These are phyloP conservation scores for Incumbomyces lentus DNA, from an alignment of 2,329 filamentous ascomycete genomes.

Conservation along the genomic window DNA sequence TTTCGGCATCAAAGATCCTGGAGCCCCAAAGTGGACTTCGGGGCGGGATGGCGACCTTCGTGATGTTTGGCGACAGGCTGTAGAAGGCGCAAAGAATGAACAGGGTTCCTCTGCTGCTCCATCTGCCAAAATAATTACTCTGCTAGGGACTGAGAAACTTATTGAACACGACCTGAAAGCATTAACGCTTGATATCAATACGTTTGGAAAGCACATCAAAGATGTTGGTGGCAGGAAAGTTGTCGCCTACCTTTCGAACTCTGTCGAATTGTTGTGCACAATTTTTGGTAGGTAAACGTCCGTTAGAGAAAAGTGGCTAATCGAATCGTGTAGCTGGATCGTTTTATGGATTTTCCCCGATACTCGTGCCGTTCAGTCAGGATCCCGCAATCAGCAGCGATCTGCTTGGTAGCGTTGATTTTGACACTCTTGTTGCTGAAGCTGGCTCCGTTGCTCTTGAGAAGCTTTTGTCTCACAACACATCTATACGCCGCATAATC, in stretches of 20 bases:
- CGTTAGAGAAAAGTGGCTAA: background rate
- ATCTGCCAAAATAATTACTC: constrained; percentile 63
- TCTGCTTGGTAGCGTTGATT: constrained; percentile 63
- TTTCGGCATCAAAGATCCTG: constrained; percentile 70
- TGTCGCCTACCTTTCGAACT: constrained; percentile 87
- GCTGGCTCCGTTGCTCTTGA: constrained; percentile 82
- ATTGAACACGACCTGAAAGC: constrained; percentile 63
- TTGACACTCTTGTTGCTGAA: constrained; percentile 72
- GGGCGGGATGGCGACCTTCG: constrained; percentile 82
- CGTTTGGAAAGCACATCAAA: constrained; percentile 68
- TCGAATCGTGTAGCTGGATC: constrained; percentile 52
- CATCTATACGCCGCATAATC: constrained; percentile 64
- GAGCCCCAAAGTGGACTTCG: constrained; percentile 68
- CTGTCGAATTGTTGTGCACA: constrained; percentile 70
- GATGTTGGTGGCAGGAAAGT: constrained; percentile 61
- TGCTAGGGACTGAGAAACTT: constrained; percentile 64
- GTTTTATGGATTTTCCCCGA: constrained; percentile 78
- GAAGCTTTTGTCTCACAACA: constrained; percentile 56
- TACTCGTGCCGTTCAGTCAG: constrained; percentile 75
- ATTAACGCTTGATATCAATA: constrained; percentile 74
- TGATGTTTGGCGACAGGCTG: constrained; percentile 74
- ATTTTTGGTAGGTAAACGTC: constrained; percentile 52
- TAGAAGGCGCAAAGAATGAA: constrained; percentile 53
- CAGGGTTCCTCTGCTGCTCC: constrained; percentile 48
- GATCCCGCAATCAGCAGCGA: constrained; percentile 55